Evolutionary conservation across 305 asterid species (phyloP).

Genomic region (Petunia hybrid): DNA sequence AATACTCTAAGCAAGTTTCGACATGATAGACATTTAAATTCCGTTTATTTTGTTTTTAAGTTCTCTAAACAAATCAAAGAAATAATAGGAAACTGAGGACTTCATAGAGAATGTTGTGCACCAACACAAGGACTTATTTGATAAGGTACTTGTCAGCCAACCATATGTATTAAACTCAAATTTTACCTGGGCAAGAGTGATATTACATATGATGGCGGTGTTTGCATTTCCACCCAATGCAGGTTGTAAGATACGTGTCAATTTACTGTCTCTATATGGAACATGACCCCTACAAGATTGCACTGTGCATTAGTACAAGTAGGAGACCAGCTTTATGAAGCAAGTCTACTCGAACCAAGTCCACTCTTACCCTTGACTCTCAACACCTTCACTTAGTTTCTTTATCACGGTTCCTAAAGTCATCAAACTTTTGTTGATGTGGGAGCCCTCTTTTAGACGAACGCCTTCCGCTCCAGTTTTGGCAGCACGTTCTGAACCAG

Average conservation of each 20-base stretch:
- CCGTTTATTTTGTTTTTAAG: slow-evolving; percentile 9
- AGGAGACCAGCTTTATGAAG: slow-evolving; percentile 22
- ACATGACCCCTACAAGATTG: slow-evolving; percentile 88
- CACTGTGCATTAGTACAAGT: slow-evolving; percentile 34
- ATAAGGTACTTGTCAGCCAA: slow-evolving; percentile 9
- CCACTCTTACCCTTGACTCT: slow-evolving; percentile 89
- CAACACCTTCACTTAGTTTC: slow-evolving; percentile 97
- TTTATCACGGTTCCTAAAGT: slow-evolving; percentile 95
- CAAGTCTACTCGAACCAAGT: slow-evolving; percentile 32
- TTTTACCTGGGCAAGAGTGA: slow-evolving; percentile 95
- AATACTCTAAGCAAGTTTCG: slow-evolving; percentile 7
- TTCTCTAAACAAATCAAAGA: slow-evolving; percentile 14
- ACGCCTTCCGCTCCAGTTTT: slow-evolving; percentile 99
- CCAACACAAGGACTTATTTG: slow-evolving; percentile 12
- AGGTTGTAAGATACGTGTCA: slow-evolving; percentile 95
- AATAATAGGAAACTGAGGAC: slow-evolving; percentile 6
- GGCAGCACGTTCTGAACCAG: slow-evolving; percentile 99
- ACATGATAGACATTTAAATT: slow-evolving; percentile 20
- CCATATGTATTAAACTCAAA: slow-evolving; percentile 25
- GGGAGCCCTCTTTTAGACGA: slow-evolving; percentile 98
- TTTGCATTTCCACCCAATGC: slow-evolving; percentile 98
- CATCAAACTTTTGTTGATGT: slow-evolving; percentile 95
- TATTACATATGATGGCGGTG: slow-evolving; percentile 97
- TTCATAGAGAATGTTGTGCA: slow-evolving; percentile 8
- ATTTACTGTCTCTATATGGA: slow-evolving; percentile 98